Evolutionary conservation across 495 filamentous ascomycete species (phyloP), one percentile per base, ranked within the genome.

Genomic region (Haplographium delicatum): DNA sequence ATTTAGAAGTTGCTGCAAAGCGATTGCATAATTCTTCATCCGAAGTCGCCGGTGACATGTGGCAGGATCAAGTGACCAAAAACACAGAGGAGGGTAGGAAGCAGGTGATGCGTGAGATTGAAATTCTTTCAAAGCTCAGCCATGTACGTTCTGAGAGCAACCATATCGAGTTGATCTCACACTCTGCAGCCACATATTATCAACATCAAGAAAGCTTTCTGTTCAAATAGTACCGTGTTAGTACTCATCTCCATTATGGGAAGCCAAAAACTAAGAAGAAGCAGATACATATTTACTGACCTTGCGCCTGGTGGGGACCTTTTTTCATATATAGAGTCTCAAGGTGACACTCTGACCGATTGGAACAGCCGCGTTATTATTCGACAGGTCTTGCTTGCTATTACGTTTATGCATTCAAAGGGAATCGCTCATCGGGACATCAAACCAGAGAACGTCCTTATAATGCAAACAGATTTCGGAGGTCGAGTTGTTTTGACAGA

Each of bases 361-460:
- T 72, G 80, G 24, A 83, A 91, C 59, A 82, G 88, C 37, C 82
- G 88, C 28, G 79, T 86, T 28, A 86, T 95, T 63, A 84, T 95
- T 74, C 70, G 86, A 19, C 87, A 97, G 63, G 72, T 96, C 15
- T 69, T 95, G 27, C 74, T 78, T 56, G 89, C 85, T 22, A 72
- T 96, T 16, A 77, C 83, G 40, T 88, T 85, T 65, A 82, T 95
- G 66, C 91, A 97, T 64, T 67, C 75, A 38, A 85, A 85, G 49
- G 84, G 84, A 34, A 72, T 95, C 46, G 90, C 84, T 53, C 91
- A 96, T 64, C 84, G 91, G 38, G 91, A 97, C 61, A 86, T 96
- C 68, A 96, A 97, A 69, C 89, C 86, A 4, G 91, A 97, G 70
- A 97, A 97, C 64, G 85, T 97, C 51, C 89, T 97, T 58, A 73